These are phyloP conservation scores for Scheffersomyces illinoinensis DNA, from an alignment of 1,139 yeast species.

Conservation along the genomic window DNA sequence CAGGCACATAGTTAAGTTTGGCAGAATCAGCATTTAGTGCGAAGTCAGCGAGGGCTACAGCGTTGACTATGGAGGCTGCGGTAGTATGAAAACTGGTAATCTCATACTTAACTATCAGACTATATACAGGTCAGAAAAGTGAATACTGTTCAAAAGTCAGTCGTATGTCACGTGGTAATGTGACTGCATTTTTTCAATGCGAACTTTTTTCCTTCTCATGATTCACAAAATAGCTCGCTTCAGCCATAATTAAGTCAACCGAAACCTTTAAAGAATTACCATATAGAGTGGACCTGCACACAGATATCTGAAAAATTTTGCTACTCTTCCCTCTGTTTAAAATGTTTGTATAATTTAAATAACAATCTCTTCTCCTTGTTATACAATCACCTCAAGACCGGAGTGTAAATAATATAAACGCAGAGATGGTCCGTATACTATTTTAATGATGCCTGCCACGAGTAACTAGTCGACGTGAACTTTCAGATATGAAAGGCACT, in stretches of 20 bases:
- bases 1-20: not conserved
- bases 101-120: not conserved
- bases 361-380: slow-evolving; percentile 4
- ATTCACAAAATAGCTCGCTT: too few species aligned
- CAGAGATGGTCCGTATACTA: slow-evolving; percentile 94
- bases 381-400: slow-evolving; percentile 60
- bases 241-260: not conserved
- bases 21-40: not conserved
- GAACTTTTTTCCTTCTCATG: not conserved
- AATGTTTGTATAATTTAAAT: not conserved
- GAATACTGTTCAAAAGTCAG: not conserved
- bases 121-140: not conserved
- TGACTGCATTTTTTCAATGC: slow-evolving; percentile 16
- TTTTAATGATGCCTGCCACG: not conserved
- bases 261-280: too few species aligned
- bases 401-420: slow-evolving; percentile 74
- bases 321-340: not conserved
- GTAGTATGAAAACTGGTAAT: not conserved
- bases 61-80: not conserved
- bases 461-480: slow-evolving; percentile 5
- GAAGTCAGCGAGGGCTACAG: not conserved
- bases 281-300: not conserved
- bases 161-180: slow-evolving; percentile 12
- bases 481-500: slow-evolving; percentile 2
- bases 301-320: not conserved